Percentiles rank a stretch among this genome's conserved stretches.
Evolutionary conservation across 1,284 basidiomycete species (phyloP).

Genomic region (Naganishia sp.): DNA sequence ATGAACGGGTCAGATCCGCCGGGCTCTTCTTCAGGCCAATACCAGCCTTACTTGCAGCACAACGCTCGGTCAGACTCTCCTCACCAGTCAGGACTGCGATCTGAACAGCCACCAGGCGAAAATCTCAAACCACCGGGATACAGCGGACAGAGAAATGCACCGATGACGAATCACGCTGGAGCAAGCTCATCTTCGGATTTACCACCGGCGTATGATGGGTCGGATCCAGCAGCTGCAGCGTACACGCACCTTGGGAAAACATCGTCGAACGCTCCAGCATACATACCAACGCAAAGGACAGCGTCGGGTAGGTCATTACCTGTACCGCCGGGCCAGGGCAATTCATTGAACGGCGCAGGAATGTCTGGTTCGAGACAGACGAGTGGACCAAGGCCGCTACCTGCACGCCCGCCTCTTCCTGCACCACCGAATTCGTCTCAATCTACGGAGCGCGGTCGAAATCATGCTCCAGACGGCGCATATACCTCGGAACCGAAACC

Average conservation of each 20-base stretch:
- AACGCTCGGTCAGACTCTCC: not conserved
- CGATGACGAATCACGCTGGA: constrained; percentile 23
- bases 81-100: not conserved
- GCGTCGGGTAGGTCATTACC: constrained; percentile 18
- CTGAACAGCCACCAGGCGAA: not conserved
- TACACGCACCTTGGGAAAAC: constrained; percentile 8
- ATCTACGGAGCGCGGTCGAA: too few relatives aligned
- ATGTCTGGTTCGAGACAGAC: not conserved
- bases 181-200: constrained; percentile 14
- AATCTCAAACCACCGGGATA: not conserved
- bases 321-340: not conserved
- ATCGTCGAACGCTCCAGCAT: not conserved
- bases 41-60: not conserved
- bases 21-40: not conserved
- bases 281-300: constrained; percentile 5
- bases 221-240: constrained; percentile 6
- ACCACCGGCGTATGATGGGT: constrained; percentile 17
- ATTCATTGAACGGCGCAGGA: not conserved
- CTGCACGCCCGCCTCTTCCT: not conserved
- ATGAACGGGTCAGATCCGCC: constrained; percentile 18
- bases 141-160: not conserved
- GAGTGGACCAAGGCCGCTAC: constrained; percentile 15
- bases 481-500: not conserved
- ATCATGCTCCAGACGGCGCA: not conserved
- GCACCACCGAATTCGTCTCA: not conserved